These are phyloP conservation scores for Hura crepitans DNA, from an alignment of 441 rosid genomes.

Conservation along the genomic window DNA sequence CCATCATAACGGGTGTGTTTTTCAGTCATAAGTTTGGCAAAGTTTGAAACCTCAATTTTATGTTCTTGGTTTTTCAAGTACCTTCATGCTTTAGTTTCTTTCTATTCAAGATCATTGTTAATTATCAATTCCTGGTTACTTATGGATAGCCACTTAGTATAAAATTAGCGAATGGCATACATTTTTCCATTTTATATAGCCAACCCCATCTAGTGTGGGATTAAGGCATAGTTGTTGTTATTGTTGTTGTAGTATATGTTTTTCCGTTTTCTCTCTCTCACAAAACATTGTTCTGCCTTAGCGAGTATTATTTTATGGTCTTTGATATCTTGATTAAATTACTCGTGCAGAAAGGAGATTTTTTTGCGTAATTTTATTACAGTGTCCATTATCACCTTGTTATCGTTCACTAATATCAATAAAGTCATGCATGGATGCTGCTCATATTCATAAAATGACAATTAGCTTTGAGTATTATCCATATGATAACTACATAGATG, in stretches of 20 bases:
- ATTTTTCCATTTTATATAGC: too few relatives aligned
- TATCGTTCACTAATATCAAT: not conserved
- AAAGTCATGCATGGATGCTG: not conserved
- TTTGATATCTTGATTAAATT: not conserved
- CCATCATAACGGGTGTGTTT: constrained; percentile 77
- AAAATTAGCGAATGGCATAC: not conserved
- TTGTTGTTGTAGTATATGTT: too few relatives aligned
- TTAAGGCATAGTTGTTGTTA: too few relatives aligned
- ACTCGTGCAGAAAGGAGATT: not conserved
- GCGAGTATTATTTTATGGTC: not conserved
- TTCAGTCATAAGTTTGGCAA: not conserved
- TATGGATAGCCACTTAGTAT: not conserved
- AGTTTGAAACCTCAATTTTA: not conserved
- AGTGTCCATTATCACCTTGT: not conserved
- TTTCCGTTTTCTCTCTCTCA: not conserved
- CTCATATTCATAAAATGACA: not conserved
- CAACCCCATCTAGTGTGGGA: too few relatives aligned
- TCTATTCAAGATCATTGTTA: not conserved
- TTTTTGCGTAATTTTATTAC: not conserved
- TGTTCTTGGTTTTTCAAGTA: not conserved
- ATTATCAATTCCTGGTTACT: not conserved
- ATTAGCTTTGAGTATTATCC: not conserved
- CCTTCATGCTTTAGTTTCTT: not conserved
- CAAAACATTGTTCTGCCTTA: not conserved
- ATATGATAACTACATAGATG: not conserved